Base-by-base conservation (phyloP, 352 stramenopile species). In the Phytophthora litchii region DNA sequence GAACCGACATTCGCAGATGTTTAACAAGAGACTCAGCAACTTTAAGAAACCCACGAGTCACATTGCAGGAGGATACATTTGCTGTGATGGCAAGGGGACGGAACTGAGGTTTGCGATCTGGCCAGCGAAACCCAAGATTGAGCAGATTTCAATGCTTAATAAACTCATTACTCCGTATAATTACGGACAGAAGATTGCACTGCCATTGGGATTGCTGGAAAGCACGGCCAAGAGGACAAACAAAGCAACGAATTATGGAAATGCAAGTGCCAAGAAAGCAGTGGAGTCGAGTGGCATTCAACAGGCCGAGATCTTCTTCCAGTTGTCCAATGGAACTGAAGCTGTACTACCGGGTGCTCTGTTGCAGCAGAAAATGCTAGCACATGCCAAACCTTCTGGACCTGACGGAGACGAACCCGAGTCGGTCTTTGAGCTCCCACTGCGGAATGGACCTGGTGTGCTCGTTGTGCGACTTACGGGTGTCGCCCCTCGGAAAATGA, bases 31-130 rank as follows among this genome's bases (percentile, higher is more conserved):
- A 37, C 61, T 95, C 16, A 92, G 72, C 40, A 95, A 95, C 65
- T 95, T 91, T 34, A 95, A 95, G 57, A 95, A 95, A 43, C 79
- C 80, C 6, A 95, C 86, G 34, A 91, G 80, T 47, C 74, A 73
- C 43, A 93, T 94, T 53, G 62, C 63, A 13, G 86, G 86, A 27
- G 86, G 86, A 6, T 94, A 94, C 76, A 88, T 94, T 66, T 94
- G 86, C 82, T 94, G 82, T 55, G 86, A 94, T 49, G 86, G 86
- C 58, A 94, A 92, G 50, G 86, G 86, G 27, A 71, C 72, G 0
- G 83, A 89, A 59, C 62, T 95, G 38, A 64, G 71, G 16, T 95
- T 91, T 60, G 60, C 77, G 14, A 55, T 95, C 35, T 81, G 69
- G 48, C 86, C 86, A 0, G 64, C 64, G 1, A 84, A 80, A 45